These are phyloP conservation scores for Silene latifolia DNA, from an alignment of 148 eudicot genomes.

Conservation along the genomic window DNA sequence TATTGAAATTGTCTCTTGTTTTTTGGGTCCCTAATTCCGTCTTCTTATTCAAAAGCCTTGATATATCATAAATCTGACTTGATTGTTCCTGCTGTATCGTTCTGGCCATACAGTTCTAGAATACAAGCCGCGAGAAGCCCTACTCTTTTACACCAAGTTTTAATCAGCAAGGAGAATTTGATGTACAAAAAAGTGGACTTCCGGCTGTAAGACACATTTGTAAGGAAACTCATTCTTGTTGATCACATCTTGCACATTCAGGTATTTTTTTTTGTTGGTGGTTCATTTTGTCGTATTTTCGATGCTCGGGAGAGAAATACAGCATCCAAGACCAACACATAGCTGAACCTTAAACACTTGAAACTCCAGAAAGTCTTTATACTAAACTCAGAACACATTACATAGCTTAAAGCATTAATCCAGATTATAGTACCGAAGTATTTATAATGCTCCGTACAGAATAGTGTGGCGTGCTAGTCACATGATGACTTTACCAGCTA, in stretches of 20 bases:
- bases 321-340: no score
- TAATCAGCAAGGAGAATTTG: conserved; percentile 45
- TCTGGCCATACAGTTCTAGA: conserved; percentile 86
- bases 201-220: neutral
- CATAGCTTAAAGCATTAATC: neutral
- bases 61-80: neutral
- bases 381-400: no score
- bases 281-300: neutral
- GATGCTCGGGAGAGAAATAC: neutral
- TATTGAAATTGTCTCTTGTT: neutral
- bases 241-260: neutral
- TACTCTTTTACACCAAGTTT: conserved; percentile 57
- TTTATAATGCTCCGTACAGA: no score
- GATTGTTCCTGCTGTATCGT: conserved; percentile 43
- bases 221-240: neutral
- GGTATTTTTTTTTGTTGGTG: neutral
- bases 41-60: neutral
- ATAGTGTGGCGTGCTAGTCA: neutral
- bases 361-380: no score
- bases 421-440: neutral
- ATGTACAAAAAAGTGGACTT: neutral
- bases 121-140: conserved; percentile 70
- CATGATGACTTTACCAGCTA: neutral
- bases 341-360: no score
- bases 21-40: no score